These are phyloP conservation scores for Cutaneotrichosporon cyanovorans DNA, from an alignment of 1,284 basidiomycete species.

Conservation along the genomic window DNA sequence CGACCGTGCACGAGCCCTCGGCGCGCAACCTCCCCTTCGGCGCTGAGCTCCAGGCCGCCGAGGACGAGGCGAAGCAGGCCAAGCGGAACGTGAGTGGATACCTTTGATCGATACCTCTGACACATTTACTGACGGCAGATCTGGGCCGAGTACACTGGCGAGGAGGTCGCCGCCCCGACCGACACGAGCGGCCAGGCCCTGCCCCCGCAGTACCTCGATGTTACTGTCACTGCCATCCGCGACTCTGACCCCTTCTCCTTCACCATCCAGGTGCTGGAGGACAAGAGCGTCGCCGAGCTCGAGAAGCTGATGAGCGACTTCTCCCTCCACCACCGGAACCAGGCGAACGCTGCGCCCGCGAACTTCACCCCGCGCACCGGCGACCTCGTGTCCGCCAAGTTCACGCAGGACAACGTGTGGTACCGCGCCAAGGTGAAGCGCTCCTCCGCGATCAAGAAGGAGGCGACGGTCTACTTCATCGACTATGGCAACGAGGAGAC, in stretches of 20 bases:
- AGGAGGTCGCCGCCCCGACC: slow-evolving; percentile 49
- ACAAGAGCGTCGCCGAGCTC: slow-evolving; percentile 78
- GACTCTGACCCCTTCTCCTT: slow-evolving; percentile 70
- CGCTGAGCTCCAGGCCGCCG: slow-evolving; percentile 72
- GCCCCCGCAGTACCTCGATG: slow-evolving; percentile 77
- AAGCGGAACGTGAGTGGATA: slow-evolving; percentile 59
- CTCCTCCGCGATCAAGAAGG: slow-evolving; percentile 69
- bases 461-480: slow-evolving; percentile 46
- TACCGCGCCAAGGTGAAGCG: slow-evolving; percentile 84
- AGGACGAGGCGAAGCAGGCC: slow-evolving; percentile 70
- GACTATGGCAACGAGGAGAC: slow-evolving; percentile 75
- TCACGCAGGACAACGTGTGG: slow-evolving; percentile 70
- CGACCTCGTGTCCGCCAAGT: slow-evolving; percentile 73
- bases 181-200: slow-evolving; percentile 53
- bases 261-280: slow-evolving; percentile 78
- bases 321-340: slow-evolving; percentile 67
- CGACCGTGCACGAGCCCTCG: slow-evolving; percentile 77
- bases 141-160: slow-evolving; percentile 72
- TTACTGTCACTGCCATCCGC: slow-evolving; percentile 84
- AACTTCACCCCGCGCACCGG: slow-evolving; percentile 71
- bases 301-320: slow-evolving; percentile 93
- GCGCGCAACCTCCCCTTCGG: slow-evolving; percentile 73
- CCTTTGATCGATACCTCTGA: neutral
- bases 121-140: slow-evolving; percentile 52
- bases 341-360: slow-evolving; percentile 51